phyloP scores from a whole-genome alignment of 2,329 filamentous ascomycete genomes.

The Talaromyces sp. region DNA sequence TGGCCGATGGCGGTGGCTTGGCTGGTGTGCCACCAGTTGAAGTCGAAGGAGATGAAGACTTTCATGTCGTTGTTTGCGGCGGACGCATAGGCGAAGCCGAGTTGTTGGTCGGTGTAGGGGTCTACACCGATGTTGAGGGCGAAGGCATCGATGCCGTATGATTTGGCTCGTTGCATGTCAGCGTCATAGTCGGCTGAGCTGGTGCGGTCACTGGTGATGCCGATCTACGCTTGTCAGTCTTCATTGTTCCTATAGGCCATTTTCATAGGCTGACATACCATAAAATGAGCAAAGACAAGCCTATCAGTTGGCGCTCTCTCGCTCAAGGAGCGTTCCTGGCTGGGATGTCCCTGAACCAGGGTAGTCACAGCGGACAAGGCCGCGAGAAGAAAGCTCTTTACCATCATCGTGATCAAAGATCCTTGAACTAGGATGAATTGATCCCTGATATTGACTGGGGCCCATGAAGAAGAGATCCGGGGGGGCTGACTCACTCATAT shows the following conservation, averaged over 20 bases:
- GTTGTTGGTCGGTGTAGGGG: conserved; percentile 45
- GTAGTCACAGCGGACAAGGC: conserved; percentile 12
- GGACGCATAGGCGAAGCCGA: conserved; percentile 51
- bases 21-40: conserved; percentile 48
- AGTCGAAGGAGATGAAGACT: conserved; percentile 59
- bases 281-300: conserved; percentile 22
- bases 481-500: background rate
- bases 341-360: conserved; percentile 11
- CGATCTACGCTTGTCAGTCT: conserved; percentile 37
- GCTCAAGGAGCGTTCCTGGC: background rate
- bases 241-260: too few species aligned
- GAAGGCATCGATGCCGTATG: conserved; percentile 49
- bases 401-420: background rate
- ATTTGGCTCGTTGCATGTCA: conserved; percentile 49
- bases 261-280: conserved; percentile 17
- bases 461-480: background rate
- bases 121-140: conserved; percentile 54
- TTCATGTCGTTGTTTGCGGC: conserved; percentile 51
- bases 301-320: conserved; percentile 10
- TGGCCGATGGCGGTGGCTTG: conserved; percentile 44
- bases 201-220: conserved; percentile 46
- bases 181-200: conserved; percentile 48
- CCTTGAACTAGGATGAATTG: background rate
- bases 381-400: conserved; percentile 4
- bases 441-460: background rate